Evolutionary conservation across 495 filamentous ascomycete species (phyloP).

Genomic region (Paragyromitra xinjiangensis): DNA sequence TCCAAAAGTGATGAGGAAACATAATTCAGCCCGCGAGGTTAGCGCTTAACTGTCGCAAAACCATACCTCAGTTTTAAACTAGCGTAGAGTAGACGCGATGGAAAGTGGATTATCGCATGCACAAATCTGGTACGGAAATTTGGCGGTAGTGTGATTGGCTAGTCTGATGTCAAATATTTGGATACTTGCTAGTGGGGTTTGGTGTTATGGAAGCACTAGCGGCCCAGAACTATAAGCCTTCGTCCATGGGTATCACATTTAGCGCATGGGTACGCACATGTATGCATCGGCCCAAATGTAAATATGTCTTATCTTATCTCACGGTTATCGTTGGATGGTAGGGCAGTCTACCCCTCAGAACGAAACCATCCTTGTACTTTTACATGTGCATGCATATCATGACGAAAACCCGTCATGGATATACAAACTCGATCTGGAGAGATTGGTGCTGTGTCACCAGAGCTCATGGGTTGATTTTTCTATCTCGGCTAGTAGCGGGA

Average conservation of each 20-base stretch:
- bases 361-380: constrained; percentile 28
- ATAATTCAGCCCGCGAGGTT: no score
- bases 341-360: constrained; percentile 16
- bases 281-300: constrained; percentile 36
- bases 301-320: constrained; percentile 49
- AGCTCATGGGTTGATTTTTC: background rate
- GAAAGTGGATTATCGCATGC: no score
- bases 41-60: no score
- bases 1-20: no score
- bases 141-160: no score
- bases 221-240: no score
- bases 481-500: constrained; percentile 2
- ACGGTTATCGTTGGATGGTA: constrained; percentile 19
- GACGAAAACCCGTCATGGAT: constrained; percentile 10
- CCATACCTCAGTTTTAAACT: no score
- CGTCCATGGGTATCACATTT: constrained; percentile 12
- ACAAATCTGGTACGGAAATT: no score
- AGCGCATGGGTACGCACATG: constrained; percentile 16
- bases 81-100: no score
- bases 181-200: no score
- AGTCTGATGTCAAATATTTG: no score
- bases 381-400: constrained; percentile 21
- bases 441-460: constrained; percentile 21
- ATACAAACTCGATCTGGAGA: constrained; percentile 9
- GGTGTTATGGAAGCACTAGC: no score